phyloP scores from a whole-genome alignment of 306 rosid species.

The Dalbergia cultrata region DNA sequence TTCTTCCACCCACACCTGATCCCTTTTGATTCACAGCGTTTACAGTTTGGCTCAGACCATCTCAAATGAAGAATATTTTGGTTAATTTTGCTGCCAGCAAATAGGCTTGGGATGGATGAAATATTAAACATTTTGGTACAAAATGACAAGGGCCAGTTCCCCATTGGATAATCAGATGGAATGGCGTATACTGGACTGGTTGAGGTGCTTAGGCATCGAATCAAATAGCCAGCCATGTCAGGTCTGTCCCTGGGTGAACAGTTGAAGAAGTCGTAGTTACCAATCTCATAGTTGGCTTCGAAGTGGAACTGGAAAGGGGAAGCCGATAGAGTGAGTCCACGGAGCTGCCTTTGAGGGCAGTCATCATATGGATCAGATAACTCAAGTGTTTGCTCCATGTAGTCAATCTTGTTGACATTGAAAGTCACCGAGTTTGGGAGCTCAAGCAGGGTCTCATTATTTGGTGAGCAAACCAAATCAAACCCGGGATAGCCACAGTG shows the following conservation, averaged over 20 bases:
- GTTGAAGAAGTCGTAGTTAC: slow-evolving; percentile 39
- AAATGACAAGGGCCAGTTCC: rapidly evolving
- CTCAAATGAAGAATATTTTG: slow-evolving; percentile 20
- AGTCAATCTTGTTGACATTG: slow-evolving; percentile 42
- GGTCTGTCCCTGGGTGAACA: slow-evolving; percentile 35
- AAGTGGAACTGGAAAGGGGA: slow-evolving; percentile 40
- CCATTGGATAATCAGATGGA: rapidly evolving
- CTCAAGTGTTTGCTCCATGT: slow-evolving; percentile 41
- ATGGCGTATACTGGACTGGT: slow-evolving; percentile 20
- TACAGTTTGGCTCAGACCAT: slow-evolving; percentile 52
- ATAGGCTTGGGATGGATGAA: slow-evolving; percentile 27
- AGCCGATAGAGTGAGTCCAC: slow-evolving; percentile 14
- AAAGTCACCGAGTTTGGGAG: slow-evolving; percentile 48
- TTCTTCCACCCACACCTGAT: slow-evolving; percentile 45
- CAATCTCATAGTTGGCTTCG: neutral
- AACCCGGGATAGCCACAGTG: slow-evolving; percentile 51
- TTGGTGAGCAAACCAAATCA: slow-evolving; percentile 51
- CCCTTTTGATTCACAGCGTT: slow-evolving; percentile 48
- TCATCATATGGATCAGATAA: slow-evolving; percentile 24
- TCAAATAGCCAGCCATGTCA: rapidly evolving
- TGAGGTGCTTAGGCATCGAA: slow-evolving; percentile 40
- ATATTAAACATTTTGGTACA: slow-evolving; percentile 50
- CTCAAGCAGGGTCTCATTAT: slow-evolving; percentile 36
- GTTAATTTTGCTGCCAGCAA: too few species aligned
- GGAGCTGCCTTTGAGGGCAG: slow-evolving; percentile 30